These are phyloP conservation scores for Cicer chorassanicum DNA, from an alignment of 306 rosid genomes.

Conservation along the genomic window DNA sequence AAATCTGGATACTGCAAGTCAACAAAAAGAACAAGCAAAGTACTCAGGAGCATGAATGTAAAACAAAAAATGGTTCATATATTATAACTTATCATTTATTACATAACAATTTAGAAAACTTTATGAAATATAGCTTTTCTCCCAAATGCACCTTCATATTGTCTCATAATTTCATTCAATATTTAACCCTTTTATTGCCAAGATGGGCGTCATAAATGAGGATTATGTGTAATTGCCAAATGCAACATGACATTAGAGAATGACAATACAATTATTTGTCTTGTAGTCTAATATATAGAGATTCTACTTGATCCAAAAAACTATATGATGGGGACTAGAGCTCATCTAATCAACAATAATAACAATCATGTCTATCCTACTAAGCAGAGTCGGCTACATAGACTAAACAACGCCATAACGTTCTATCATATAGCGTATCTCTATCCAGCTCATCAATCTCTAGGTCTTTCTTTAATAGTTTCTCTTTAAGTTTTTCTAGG, in stretches of 20 bases:
- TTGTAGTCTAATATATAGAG: neutral
- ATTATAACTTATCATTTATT: neutral
- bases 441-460: too few species aligned
- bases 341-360: too few species aligned
- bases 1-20: constrained; percentile 92
- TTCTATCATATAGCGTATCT: too few species aligned
- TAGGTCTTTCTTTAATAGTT: too few species aligned
- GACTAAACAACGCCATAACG: too few species aligned
- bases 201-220: constrained; percentile 2
- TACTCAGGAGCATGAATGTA: constrained; percentile 15
- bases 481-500: too few species aligned
- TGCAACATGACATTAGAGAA: neutral
- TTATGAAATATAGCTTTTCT: neutral
- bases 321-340: too few species aligned
- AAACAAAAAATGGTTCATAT: constrained; percentile 8
- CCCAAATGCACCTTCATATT: constrained; percentile 31
- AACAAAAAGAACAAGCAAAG: neutral
- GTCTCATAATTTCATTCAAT: neutral
- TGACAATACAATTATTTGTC: neutral
- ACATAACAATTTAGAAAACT: neutral
- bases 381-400: too few species aligned
- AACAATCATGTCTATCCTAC: too few species aligned
- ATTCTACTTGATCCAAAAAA: neutral
- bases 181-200: constrained; percentile 1
- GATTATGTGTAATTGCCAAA: neutral